Percentiles rank a stretch among this genome's conserved stretches.
Conservation (phyloP, 1,284 basidiomycete genomes). For the Leccinum griseonigrum region DNA sequence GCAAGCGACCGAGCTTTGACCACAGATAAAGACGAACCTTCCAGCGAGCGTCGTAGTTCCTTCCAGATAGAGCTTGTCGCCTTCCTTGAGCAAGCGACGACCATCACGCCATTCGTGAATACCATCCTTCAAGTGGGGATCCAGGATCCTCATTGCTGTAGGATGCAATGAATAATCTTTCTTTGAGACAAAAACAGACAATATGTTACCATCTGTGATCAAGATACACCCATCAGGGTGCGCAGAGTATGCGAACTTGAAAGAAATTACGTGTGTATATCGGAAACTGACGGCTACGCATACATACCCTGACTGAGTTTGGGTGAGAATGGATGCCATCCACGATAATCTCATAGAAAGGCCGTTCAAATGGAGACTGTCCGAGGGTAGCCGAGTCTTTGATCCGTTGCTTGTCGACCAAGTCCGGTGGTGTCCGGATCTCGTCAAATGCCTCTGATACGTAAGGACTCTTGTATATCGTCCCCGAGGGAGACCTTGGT, state of each 20-base stretch:
- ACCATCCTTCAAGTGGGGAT: constrained; percentile 82
- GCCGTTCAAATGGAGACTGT: constrained; percentile 54
- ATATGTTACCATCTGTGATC: constrained; percentile 75
- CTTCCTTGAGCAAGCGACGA: constrained; percentile 75
- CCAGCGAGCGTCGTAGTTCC: constrained; percentile 87
- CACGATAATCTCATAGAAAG: constrained; percentile 87
- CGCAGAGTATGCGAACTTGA: constrained; percentile 77
- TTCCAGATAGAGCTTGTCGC: constrained; percentile 78
- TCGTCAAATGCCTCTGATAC: constrained; percentile 67
- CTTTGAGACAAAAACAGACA: not conserved
- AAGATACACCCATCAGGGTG: constrained; percentile 84
- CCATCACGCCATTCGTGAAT: constrained; percentile 86
- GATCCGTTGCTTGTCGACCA: constrained; percentile 37
- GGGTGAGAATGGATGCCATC: constrained; percentile 92
- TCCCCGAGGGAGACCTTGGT: constrained; percentile 1
- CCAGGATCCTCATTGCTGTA: constrained; percentile 81
- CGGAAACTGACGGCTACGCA: constrained; percentile 22
- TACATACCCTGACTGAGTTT: constrained; percentile 75
- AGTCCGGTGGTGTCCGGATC: constrained; percentile 57
- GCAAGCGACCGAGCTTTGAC: not conserved
- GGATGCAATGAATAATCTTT: not conserved
- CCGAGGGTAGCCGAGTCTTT: constrained; percentile 33
- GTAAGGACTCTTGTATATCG: constrained; percentile 17
- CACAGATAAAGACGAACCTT: constrained; percentile 39
- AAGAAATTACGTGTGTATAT: constrained; percentile 6